Conservation (phyloP, 768 basidiomycete genomes). For the Daedalea quercina region DNA sequence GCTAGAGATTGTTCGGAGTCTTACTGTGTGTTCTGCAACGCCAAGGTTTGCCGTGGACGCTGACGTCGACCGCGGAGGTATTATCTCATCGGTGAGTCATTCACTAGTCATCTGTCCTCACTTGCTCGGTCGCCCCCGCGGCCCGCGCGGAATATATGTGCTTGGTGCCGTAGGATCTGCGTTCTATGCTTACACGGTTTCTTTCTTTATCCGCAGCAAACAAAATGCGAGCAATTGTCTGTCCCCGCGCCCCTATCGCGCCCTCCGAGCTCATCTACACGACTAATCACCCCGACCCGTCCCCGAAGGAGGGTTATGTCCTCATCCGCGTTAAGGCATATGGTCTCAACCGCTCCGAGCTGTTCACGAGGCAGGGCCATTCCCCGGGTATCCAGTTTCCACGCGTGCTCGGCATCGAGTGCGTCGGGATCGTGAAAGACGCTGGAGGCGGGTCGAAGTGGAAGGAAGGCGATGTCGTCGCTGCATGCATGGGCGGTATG, state of each 20-base stretch:
- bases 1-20: too few relatives aligned
- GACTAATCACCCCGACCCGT: background rate
- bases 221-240: conserved; percentile 1
- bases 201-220: background rate
- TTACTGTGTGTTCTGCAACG: too few relatives aligned
- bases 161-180: too few relatives aligned
- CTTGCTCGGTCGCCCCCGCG: too few relatives aligned
- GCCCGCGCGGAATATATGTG: too few relatives aligned
- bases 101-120: too few relatives aligned
- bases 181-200: background rate
- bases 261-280: conserved; percentile 4
- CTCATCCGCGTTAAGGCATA: conserved; percentile 4
- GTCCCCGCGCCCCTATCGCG: conserved; percentile 1
- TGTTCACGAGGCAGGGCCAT: conserved; percentile 3
- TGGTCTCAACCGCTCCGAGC: conserved; percentile 3
- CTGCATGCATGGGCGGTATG: conserved; percentile 2
- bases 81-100: too few relatives aligned
- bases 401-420: conserved; percentile 2
- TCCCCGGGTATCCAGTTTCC: conserved; percentile 3
- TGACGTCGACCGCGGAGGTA: too few relatives aligned
- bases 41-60: too few relatives aligned
- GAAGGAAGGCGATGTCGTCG: conserved; percentile 3
- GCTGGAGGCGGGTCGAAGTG: background rate
- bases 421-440: conserved; percentile 1
- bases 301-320: conserved; percentile 3